A percentile compares a stretch with the other conserved stretches of the same genome.
Conservation (phyloP, 176 grass and related monocot species). For the Triticum dicoccoides region DNA sequence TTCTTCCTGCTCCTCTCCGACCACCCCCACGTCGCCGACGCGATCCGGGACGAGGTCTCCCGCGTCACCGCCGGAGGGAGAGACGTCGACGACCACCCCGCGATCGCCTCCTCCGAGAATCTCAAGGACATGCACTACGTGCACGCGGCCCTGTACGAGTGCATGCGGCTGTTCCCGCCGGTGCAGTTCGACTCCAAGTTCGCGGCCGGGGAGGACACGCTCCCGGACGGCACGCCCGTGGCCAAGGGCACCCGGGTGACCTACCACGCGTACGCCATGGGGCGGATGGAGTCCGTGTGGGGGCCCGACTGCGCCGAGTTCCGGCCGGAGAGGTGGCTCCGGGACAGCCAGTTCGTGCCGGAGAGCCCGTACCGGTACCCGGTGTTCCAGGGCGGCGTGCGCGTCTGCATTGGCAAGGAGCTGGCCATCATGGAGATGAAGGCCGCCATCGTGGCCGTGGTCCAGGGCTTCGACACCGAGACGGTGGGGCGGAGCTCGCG, state of each 20-base stretch:
- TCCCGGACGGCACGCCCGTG: constrained; percentile 68
- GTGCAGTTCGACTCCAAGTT: constrained; percentile 88
- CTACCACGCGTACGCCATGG: constrained; percentile 84
- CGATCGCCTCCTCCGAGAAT: constrained; percentile 5
- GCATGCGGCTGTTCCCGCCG: constrained; percentile 84
- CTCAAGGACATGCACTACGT: constrained; percentile 78
- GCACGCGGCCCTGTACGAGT: constrained; percentile 65
- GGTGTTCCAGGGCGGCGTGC: constrained; percentile 82
- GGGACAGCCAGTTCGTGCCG: constrained; percentile 37
- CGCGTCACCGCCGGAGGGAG: constrained; percentile 5
- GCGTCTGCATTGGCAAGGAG: constrained; percentile 83
- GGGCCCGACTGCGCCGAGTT: constrained; percentile 69
- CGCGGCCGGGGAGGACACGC: constrained; percentile 60
- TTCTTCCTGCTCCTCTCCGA: constrained; percentile 76
- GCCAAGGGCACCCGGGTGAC: constrained; percentile 59
- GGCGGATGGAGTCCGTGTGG: constrained; percentile 77
- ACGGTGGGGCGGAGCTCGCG: constrained; percentile 37
- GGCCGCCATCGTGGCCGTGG: constrained; percentile 57
- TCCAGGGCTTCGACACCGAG: constrained; percentile 64
- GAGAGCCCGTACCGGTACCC: constrained; percentile 82
- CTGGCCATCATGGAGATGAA: constrained; percentile 93
- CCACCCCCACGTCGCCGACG: constrained; percentile 36
- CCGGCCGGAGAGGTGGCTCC: constrained; percentile 70
- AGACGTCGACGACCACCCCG: background rate
- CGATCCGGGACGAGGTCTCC: constrained; percentile 55